phyloP scores from a whole-genome alignment of 768 basidiomycete genomes.

The Amanita jacksonii region DNA sequence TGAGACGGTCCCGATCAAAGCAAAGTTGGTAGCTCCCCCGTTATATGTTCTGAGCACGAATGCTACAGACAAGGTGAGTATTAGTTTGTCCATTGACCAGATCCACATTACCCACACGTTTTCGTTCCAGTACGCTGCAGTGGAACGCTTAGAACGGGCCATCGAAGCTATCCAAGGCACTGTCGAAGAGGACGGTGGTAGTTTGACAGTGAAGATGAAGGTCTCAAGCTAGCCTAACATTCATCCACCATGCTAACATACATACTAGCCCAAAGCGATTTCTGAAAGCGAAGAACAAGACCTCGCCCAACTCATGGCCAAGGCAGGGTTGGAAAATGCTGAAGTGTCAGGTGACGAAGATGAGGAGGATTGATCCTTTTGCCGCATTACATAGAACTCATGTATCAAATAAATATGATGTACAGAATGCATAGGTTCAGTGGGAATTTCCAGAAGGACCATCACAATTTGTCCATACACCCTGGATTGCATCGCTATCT shows the following conservation, averaged over 20 bases:
- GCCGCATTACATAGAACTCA: not conserved
- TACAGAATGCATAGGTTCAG: not conserved
- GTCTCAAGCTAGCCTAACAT: constrained; percentile 27
- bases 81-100: not conserved
- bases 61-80: constrained; percentile 83
- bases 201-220: constrained; percentile 93
- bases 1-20: constrained; percentile 91
- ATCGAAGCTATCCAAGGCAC: constrained; percentile 83
- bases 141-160: constrained; percentile 88
- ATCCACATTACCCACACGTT: too few relatives aligned
- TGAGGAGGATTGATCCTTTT: constrained; percentile 39
- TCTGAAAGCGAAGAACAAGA: constrained; percentile 98
- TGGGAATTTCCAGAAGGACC: not conserved
- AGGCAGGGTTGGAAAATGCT: constrained; percentile 87
- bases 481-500: not conserved
- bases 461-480: not conserved
- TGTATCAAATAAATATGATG: too few relatives aligned
- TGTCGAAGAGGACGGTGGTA: constrained; percentile 81
- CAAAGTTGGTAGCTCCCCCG: constrained; percentile 93
- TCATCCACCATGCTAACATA: not conserved
- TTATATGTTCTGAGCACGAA: constrained; percentile 94
- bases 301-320: constrained; percentile 93
- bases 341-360: constrained; percentile 95
- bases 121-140: constrained; percentile 60
- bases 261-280: constrained; percentile 83